Evolutionary conservation across 257 asterid genomes (phyloP), one percentile per base, ranked within the genome.

Genomic region (Fraxinus excelsior): DNA sequence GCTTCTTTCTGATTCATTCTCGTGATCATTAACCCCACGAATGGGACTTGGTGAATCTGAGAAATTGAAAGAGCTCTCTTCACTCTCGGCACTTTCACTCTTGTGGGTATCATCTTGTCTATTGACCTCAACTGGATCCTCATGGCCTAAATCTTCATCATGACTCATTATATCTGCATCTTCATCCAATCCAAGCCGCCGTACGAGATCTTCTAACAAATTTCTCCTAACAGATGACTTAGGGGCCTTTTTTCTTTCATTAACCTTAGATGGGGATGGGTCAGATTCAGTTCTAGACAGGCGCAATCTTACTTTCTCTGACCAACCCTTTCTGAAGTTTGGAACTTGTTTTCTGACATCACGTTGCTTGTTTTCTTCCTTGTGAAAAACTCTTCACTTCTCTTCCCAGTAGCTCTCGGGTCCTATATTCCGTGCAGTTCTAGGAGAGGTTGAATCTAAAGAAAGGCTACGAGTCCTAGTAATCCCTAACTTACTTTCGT

Each of bases 321-420:
- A 84, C 97, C 94, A 90, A 72, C 92, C 92, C 80, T 81, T 89
- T 76, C 51, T 84, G 42, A 79, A 79, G 31, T 72, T 73, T 14
- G 88, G 81, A 53, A 77, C 83, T 76, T 83, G 83, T 53, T 82
- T 86, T 70, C 65, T 80, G 10, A 10, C 66, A 32, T 31, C 28
- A 68, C 49, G 80, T 81, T 74, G 79, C 78, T 87, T 89, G 74
- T 67, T 64, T 81, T 88, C 88, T 85, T 91, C 94, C 80, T 87
- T 85, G 85, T 90, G 92, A 88, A 91, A 35, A 82, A 83, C 91
- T 79, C 94, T 88, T 96, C 98, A 94, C 71, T 89, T 89, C 79
- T 91, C 98, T 82, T 94, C 98, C 98, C 98, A 94, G 84, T 94
- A 94, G 87, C 91, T 90, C 76, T 90, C 90, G 23, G 85, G 87